Percentiles rank a stretch among this genome's conserved stretches.
These are phyloP conservation scores for Ogataea nakhonphanomensis DNA, from an alignment of 805 yeast species.

Conservation along the genomic window DNA sequence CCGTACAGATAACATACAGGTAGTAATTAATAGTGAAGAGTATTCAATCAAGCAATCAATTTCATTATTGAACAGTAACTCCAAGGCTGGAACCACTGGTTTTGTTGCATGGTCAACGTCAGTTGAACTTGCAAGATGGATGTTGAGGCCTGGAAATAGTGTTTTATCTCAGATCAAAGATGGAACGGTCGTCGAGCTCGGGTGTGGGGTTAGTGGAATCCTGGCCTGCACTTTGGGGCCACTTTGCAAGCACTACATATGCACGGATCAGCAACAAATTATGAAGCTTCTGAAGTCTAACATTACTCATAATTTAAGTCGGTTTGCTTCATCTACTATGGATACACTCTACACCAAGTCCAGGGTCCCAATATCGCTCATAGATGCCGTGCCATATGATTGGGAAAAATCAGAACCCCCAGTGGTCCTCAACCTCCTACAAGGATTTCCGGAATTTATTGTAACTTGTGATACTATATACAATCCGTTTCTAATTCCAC, in stretches of 20 bases:
- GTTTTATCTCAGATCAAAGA: conserved; percentile 20
- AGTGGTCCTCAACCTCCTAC: conserved; percentile 7
- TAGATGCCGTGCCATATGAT: conserved; percentile 53
- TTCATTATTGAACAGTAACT: conserved; percentile 31
- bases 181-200: conserved; percentile 49
- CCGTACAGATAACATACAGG: conserved; percentile 14
- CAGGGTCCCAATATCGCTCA: conserved; percentile 12
- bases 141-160: conserved; percentile 33
- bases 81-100: conserved; percentile 51
- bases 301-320: conserved; percentile 37
- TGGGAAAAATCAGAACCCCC: conserved; percentile 48
- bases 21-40: conserved; percentile 20
- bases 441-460: conserved; percentile 40
- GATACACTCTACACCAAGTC: conserved; percentile 1
- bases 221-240: conserved; percentile 41
- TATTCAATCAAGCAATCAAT: conserved; percentile 34
- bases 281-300: conserved; percentile 48
- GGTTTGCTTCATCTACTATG: conserved; percentile 25
- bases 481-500: conserved; percentile 55
- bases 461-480: conserved; percentile 66
- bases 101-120: conserved; percentile 60
- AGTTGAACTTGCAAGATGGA: conserved; percentile 51
- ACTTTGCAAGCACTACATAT: conserved; percentile 38
- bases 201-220: conserved; percentile 59
- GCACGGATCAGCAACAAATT: conserved; percentile 57